These are phyloP conservation scores for Massariosphaeria phaeospora DNA, from an alignment of 495 filamentous ascomycete species.

Conservation along the genomic window DNA sequence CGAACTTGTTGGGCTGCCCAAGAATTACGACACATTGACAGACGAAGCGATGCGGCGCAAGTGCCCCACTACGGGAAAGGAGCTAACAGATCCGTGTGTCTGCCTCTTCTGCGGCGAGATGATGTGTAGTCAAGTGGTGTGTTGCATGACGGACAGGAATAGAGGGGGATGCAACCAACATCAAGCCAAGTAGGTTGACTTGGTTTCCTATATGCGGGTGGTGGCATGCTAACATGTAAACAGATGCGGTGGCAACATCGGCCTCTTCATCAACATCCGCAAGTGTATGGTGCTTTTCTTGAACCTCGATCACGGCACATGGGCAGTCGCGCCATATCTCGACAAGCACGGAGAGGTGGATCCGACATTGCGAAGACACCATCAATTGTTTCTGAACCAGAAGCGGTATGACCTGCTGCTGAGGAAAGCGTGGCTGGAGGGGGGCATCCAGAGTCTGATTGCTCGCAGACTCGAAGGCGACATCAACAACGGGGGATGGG, in stretches of 20 bases:
- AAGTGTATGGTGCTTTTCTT: conserved; percentile 88
- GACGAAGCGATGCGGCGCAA: conserved; percentile 80
- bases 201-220: neutral
- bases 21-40: conserved; percentile 86
- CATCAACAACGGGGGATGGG: conserved; percentile 95
- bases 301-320: conserved; percentile 75
- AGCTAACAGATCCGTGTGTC: conserved; percentile 79
- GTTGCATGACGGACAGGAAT: conserved; percentile 68
- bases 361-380: conserved; percentile 66
- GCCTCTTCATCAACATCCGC: conserved; percentile 90
- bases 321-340: conserved; percentile 82
- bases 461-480: conserved; percentile 85
- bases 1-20: conserved; percentile 87
- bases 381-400: conserved; percentile 88
- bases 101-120: conserved; percentile 96
- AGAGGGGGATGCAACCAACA: conserved; percentile 88
- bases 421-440: conserved; percentile 79
- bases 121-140: conserved; percentile 89
- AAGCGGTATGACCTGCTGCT: conserved; percentile 86
- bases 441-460: conserved; percentile 83
- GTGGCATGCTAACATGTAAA: neutral
- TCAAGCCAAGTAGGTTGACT: conserved; percentile 65
- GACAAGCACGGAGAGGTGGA: conserved; percentile 94
- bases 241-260: conserved; percentile 83
- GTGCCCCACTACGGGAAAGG: conserved; percentile 86